These are phyloP conservation scores for Artemisia tridentata DNA, from an alignment of 129 eudicot genomes.

Conservation along the genomic window DNA sequence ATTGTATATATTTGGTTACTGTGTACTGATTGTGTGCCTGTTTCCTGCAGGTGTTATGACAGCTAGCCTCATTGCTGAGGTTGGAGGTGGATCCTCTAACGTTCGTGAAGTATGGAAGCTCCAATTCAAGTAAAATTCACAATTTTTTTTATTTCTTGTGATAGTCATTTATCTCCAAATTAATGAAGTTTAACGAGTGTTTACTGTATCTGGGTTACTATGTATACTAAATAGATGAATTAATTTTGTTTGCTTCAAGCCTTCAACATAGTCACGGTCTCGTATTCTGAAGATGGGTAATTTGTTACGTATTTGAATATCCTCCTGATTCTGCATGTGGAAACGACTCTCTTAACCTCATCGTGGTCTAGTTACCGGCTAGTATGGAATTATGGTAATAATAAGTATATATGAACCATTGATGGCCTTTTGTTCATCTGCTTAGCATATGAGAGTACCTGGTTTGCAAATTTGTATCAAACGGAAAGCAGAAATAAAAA, in stretches of 20 bases:
- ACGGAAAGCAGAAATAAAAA: neutral
- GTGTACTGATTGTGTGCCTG: neutral
- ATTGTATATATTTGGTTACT: no score
- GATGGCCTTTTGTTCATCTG: neutral
- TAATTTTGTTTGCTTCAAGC: neutral
- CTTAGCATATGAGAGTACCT: neutral
- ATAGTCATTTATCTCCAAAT: conserved; percentile 3
- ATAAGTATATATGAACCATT: neutral
- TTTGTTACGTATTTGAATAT: no score
- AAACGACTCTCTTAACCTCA: no score
- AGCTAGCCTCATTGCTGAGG: conserved; percentile 70
- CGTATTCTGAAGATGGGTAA: neutral
- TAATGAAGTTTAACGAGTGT: conserved; percentile 2
- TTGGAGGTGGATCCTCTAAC: conserved; percentile 90
- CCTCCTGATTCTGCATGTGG: no score
- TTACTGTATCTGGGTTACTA: neutral
- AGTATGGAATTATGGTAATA: no score
- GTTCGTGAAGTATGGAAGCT: conserved; percentile 96
- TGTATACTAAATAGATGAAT: conserved; percentile 5
- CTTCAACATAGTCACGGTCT: neutral
- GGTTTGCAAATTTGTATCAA: neutral
- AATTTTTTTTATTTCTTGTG: conserved; percentile 8
- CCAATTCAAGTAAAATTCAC: conserved; percentile 40
- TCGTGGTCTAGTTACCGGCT: no score
- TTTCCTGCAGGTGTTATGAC: conserved; percentile 50